Percentiles rank a stretch among this genome's conserved stretches.
These are phyloP conservation scores for Amanita subjunquillea DNA, from an alignment of 768 basidiomycete species.

Conservation along the genomic window DNA sequence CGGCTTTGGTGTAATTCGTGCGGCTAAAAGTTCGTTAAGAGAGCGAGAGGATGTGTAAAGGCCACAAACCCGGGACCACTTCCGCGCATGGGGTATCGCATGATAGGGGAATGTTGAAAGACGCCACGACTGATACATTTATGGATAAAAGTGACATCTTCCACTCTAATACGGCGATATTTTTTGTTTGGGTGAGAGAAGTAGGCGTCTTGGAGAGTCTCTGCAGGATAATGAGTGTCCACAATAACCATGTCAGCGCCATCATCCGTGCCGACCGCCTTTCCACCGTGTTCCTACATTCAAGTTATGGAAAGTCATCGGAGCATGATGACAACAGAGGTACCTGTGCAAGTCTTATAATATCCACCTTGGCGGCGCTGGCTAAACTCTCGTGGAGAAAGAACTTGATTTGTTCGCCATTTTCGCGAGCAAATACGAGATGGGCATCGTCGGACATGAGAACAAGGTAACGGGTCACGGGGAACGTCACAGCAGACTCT, in stretches of 20 bases:
- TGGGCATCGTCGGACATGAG: background rate
- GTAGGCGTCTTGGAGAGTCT: conserved; percentile 11
- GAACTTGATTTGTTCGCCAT: conserved; percentile 20
- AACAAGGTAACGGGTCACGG: background rate
- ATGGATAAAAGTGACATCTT: conserved; percentile 17
- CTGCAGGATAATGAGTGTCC: background rate
- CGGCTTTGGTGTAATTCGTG: conserved; percentile 22
- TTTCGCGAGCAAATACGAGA: conserved; percentile 13
- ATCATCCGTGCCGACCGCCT: conserved; percentile 8
- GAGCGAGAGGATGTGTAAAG: background rate
- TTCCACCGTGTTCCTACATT: conserved; percentile 20
- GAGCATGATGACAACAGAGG: background rate
- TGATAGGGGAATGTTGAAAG: conserved; percentile 11
- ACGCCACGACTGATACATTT: conserved; percentile 12
- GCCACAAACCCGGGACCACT: conserved; percentile 1
- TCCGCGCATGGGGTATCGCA: conserved; percentile 22
- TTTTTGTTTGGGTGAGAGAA: conserved; percentile 7
- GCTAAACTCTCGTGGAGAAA: conserved; percentile 23
- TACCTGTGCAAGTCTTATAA: conserved; percentile 26
- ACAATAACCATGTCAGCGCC: conserved; percentile 18
- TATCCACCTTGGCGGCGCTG: conserved; percentile 9
- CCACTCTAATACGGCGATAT: conserved; percentile 13
- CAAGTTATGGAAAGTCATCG: background rate
- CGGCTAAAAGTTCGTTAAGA: conserved; percentile 9
- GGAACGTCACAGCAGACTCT: background rate